These are phyloP conservation scores for Saccharomycopsis amapae DNA, from an alignment of 805 yeast species.

Conservation along the genomic window DNA sequence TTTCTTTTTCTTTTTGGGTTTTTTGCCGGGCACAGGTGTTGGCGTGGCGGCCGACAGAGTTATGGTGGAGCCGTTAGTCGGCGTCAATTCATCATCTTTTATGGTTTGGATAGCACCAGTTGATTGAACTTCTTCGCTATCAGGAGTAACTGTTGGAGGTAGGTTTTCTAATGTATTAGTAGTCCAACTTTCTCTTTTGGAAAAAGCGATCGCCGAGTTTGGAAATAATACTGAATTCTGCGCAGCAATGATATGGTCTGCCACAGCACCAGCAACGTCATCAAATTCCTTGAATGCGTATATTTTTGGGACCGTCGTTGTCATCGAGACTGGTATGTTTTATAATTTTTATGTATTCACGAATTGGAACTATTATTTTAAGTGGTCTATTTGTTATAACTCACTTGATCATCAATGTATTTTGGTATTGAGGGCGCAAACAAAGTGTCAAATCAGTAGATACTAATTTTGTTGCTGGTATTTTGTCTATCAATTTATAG, in stretches of 20 bases:
- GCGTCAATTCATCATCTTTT: background rate
- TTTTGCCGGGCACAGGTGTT: conserved; percentile 6
- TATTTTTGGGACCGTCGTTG: conserved; percentile 88
- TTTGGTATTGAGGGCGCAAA: too few species aligned
- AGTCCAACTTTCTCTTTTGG: conserved; percentile 22
- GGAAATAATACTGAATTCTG: conserved; percentile 61
- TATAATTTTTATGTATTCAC: too few species aligned
- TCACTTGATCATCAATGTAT: too few species aligned
- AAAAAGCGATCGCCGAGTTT: conserved; percentile 1
- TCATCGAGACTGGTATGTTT: too few species aligned
- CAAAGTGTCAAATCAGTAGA: too few species aligned
- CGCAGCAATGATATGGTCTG: conserved; percentile 86
- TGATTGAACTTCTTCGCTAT: background rate
- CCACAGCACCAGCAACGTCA: conserved; percentile 94
- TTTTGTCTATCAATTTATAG: too few species aligned
- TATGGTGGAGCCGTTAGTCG: background rate
- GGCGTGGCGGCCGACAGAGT: conserved; percentile 1
- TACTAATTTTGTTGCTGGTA: too few species aligned
- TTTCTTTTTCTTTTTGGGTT: conserved; percentile 26
- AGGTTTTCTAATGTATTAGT: conserved; percentile 31
- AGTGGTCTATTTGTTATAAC: too few species aligned
- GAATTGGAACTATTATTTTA: too few species aligned
- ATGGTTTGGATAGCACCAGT: background rate
- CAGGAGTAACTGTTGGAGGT: background rate
- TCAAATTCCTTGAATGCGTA: conserved; percentile 86